Evolutionary conservation across 2,329 filamentous ascomycete genomes (phyloP), one percentile per base, ranked within the genome.

Genomic region (Domatiomyces catenatus): DNA sequence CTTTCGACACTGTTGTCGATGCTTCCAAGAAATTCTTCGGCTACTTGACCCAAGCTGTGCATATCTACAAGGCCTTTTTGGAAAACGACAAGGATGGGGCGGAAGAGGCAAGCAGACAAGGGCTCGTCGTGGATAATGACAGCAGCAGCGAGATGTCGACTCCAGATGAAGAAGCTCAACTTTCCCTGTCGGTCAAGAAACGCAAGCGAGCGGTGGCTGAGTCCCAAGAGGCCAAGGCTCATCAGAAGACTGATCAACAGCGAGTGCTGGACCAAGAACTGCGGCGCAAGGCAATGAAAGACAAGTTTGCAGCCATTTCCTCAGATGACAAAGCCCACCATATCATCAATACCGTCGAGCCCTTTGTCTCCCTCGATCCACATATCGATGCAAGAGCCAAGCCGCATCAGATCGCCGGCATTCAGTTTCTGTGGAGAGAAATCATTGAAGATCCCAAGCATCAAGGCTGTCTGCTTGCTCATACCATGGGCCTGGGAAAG

Each of bases 401-500:
- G 59, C 72, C 79, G 7, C 86, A 94, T 64, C 89, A 95, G 61
- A 72, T 93, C 46, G 73, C 79, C 1, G 89, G 89, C 1, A 79
- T 94, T 18, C 81, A 82, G 8, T 94, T 94, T 65, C 77, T 95
- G 71, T 95, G 89, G 87, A 81, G 87, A 57, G 83, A 90, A 56
- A 70, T 94, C 44, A 77, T 90, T 5, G 73, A 75, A 28, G 75
- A 80, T 50, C 68, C 73, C 3, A 68, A 71, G 4, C 73, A 74
- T 17, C 81, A 88, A 64, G 88, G 88, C 2, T 93, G 86, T 61
- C 73, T 94, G 10, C 72, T 94, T 18, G 84, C 88, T 5, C 88
- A 94, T 63, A 86, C 85, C 0, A 94, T 94, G 88, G 89, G 89
- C 1, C 69, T 94, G 2, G 88, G 88, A 15, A 95, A 94, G 69